phyloP scores from a whole-genome alignment of 371 early-diverging fungal genomes.

The Mortierella sp. region DNA sequence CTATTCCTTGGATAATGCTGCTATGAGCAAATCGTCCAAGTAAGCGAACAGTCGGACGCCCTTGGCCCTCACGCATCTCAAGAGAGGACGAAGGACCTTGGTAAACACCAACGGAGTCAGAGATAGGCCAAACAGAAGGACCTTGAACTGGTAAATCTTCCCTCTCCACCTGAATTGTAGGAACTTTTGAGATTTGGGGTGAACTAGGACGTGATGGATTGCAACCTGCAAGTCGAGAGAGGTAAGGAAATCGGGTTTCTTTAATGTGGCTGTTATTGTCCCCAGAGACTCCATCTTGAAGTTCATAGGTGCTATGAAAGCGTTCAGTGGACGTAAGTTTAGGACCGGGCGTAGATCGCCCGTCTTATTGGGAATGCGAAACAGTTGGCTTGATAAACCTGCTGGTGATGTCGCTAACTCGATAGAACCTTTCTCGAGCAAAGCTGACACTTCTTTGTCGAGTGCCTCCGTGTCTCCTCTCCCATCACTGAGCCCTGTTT shows the following conservation, averaged over 20 bases:
- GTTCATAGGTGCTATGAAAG: slow-evolving; percentile 13
- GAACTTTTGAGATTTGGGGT: slow-evolving; percentile 18
- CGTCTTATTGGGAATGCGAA: slow-evolving; percentile 43
- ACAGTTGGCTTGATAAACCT: slow-evolving; percentile 37
- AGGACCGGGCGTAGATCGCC: slow-evolving; percentile 41
- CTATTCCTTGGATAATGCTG: neutral
- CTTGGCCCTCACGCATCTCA: slow-evolving; percentile 43
- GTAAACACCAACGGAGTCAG: slow-evolving; percentile 59
- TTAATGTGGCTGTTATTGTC: slow-evolving; percentile 27
- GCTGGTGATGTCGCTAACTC: slow-evolving; percentile 18
- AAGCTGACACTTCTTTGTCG: slow-evolving; percentile 25
- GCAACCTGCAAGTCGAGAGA: slow-evolving; percentile 52
- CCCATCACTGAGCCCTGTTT: slow-evolving; percentile 10
- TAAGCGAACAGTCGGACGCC: slow-evolving; percentile 52
- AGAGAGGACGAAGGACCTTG: slow-evolving; percentile 50
- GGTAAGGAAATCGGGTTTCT: slow-evolving; percentile 36
- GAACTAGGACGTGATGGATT: slow-evolving; percentile 39
- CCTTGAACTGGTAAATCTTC: slow-evolving; percentile 57
- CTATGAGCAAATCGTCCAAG: slow-evolving; percentile 49
- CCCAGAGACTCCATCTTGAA: slow-evolving; percentile 54
- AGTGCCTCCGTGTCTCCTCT: slow-evolving; percentile 13
- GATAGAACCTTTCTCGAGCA: slow-evolving; percentile 30
- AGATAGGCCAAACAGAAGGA: slow-evolving; percentile 59
- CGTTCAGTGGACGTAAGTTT: slow-evolving; percentile 39
- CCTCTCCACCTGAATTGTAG: slow-evolving; percentile 59